phyloP scores from a whole-genome alignment of 2,329 filamentous ascomycete species.

The Cytospora leucostoma region DNA sequence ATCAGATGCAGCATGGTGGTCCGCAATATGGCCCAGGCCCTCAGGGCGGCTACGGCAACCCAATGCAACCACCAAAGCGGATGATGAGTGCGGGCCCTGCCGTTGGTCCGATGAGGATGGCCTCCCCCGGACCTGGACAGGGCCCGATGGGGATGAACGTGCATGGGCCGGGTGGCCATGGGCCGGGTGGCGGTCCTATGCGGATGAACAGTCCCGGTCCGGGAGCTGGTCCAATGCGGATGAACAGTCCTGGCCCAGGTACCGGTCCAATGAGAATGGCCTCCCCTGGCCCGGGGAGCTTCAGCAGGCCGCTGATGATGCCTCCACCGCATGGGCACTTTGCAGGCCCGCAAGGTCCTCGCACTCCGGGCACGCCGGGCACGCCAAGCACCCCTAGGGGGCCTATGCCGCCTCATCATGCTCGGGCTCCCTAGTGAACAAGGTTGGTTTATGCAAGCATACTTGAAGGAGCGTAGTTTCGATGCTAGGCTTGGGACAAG shows the following conservation, averaged over 20 bases:
- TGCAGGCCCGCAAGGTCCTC: conserved; percentile 33
- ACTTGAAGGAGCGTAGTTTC: background rate
- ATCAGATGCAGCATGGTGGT: background rate
- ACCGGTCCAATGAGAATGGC: conserved; percentile 17
- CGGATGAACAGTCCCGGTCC: conserved; percentile 16
- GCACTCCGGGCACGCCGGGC: conserved; percentile 30
- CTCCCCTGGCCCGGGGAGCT: conserved; percentile 27
- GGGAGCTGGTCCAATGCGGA: conserved; percentile 18
- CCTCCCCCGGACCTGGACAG: conserved; percentile 21
- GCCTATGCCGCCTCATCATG: conserved; percentile 33
- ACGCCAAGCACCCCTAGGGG: conserved; percentile 25
- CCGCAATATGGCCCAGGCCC: conserved; percentile 19
- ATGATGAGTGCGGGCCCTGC: conserved; percentile 25
- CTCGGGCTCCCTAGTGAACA: conserved; percentile 37
- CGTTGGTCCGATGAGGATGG: conserved; percentile 23
- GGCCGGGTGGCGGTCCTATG: conserved; percentile 17
- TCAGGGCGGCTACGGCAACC: conserved; percentile 18
- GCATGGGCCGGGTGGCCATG: conserved; percentile 15
- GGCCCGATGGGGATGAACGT: conserved; percentile 20
- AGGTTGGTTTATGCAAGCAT: background rate
- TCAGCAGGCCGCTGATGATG: conserved; percentile 23
- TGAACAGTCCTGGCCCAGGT: conserved; percentile 23
- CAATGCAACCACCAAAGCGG: conserved; percentile 22
- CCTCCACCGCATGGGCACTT: conserved; percentile 28
- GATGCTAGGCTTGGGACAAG: background rate